Evolutionary conservation across 805 yeast species (phyloP).

Genomic region (Candida yuanshanica): DNA sequence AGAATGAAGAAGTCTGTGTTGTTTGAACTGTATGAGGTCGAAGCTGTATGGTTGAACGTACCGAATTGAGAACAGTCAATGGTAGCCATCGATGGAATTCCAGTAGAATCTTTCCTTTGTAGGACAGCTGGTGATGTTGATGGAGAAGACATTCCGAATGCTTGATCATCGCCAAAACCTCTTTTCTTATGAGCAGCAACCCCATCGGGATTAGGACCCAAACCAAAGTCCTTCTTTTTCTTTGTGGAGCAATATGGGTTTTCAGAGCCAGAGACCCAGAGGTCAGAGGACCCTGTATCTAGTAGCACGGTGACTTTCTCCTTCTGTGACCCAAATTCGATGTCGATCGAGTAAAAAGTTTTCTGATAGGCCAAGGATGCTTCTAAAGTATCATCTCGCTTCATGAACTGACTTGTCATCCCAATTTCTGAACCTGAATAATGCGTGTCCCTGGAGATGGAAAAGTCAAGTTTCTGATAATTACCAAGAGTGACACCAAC

Average conservation of each 20-base stretch:
- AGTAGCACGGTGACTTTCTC: conserved; percentile 25
- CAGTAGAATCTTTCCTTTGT: background rate
- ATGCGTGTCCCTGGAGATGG: background rate
- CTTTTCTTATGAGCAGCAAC: background rate
- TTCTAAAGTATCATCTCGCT: background rate
- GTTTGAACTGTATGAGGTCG: conserved; percentile 30
- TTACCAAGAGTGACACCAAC: background rate
- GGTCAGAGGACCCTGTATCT: conserved; percentile 32
- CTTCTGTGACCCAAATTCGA: conserved; percentile 9
- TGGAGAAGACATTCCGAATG: background rate
- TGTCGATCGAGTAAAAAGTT: conserved; percentile 10
- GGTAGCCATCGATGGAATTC: background rate
- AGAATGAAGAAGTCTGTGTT: conserved; percentile 34
- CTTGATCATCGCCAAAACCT: background rate
- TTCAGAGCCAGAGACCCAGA: conserved; percentile 26
- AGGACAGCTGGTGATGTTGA: background rate
- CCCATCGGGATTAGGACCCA: background rate
- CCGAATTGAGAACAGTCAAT: conserved; percentile 29
- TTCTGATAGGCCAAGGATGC: conserved; percentile 1
- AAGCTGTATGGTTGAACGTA: conserved; percentile 28
- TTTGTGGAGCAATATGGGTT: conserved; percentile 25
- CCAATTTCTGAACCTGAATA: background rate
- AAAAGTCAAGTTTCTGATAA: background rate
- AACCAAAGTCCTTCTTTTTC: background rate
- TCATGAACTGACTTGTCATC: background rate